Base-by-base conservation (phyloP, 2,329 filamentous ascomycete species). In the Aspergillus hortae region DNA sequence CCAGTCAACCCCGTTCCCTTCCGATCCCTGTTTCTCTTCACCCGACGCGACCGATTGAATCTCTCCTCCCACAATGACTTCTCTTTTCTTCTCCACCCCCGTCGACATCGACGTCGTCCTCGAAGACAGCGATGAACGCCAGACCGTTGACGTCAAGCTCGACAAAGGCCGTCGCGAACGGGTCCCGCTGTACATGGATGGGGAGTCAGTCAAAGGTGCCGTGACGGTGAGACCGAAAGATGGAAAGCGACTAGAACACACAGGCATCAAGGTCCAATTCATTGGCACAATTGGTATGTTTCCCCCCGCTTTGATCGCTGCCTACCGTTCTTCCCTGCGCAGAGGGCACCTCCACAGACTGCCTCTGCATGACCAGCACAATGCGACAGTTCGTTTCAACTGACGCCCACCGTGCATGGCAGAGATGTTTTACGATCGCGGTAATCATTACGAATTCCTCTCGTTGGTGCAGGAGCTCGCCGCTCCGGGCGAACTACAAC, bases 371-470 rank as follows among this genome's bases (percentile, higher is more conserved):
- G 4, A 38, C 15, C 14, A 9, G 2, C 35, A n/a, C 7, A 6
- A 38, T 38, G 35, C 35, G 35, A 38, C 35, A 9, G 27, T 30
- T 11, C 6, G 10, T 10, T 11, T 7, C 9, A 4, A 30, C 27
- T 30, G 27, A 30, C 27, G 3, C 27, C 10, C 6, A 9, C 10
- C 6, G 27, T 30, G 27, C 27, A 30, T 11, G 7, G 11, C 33
- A 95, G 94, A 99, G 74, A 99, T 99, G 94, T 99, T 97, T 83
- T 99, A 96, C 74, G 94, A 99, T 73, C 90, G 94, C 68, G 92
- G 92, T 65, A 99, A 96, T 73, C 94, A 97, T 78, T 96, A 99
- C 80, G 94, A 99, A 76, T 99, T 99, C 75, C 87, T 99, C 54
- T 96, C 91, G 33, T 84, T 97, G 25, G 92, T 94, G 64, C 95